Evolutionary conservation across 148 eudicot genomes (phyloP).

Genomic region (Gaultheria prostrata): DNA sequence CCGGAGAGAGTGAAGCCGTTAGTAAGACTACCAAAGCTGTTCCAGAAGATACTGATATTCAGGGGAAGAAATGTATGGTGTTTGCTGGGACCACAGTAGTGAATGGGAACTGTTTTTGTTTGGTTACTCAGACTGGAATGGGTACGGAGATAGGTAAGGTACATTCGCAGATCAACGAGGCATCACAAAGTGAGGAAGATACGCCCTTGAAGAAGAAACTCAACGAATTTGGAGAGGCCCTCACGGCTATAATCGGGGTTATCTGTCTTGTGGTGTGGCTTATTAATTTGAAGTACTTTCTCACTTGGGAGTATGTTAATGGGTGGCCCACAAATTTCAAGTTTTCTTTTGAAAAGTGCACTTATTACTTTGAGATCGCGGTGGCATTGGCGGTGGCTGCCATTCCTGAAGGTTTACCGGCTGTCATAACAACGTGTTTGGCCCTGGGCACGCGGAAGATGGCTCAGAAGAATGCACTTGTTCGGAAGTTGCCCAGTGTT

Average conservation of each 20-base stretch:
- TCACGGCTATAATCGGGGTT: constrained; percentile 63
- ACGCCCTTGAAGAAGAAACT: constrained; percentile 76
- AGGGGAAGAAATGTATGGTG: constrained; percentile 70
- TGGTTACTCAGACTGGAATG: constrained; percentile 71
- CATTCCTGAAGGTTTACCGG: constrained; percentile 82
- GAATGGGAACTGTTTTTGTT: constrained; percentile 62
- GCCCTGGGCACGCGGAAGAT: constrained; percentile 79
- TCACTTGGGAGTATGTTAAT: constrained; percentile 64
- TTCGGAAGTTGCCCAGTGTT: constrained; percentile 72
- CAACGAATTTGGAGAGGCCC: constrained; percentile 71
- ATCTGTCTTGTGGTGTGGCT: constrained; percentile 67
- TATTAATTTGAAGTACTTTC: constrained; percentile 70
- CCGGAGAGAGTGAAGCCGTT: constrained; percentile 93
- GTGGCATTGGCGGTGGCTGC: constrained; percentile 86
- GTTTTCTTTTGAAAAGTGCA: constrained; percentile 78
- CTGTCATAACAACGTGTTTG: constrained; percentile 80
- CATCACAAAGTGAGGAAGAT: constrained; percentile 58
- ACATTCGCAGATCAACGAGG: constrained; percentile 72
- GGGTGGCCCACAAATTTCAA: constrained; percentile 73
- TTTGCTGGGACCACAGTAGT: constrained; percentile 81
- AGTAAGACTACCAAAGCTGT: constrained; percentile 73
- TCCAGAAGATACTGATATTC: constrained; percentile 60
- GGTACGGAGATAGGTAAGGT: constrained; percentile 66
- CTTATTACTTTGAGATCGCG: constrained; percentile 76
- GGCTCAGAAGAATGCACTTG: constrained; percentile 86